phyloP scores from a whole-genome alignment of 495 filamentous ascomycete genomes.

The Hyphodiscus hymeniophilus region DNA sequence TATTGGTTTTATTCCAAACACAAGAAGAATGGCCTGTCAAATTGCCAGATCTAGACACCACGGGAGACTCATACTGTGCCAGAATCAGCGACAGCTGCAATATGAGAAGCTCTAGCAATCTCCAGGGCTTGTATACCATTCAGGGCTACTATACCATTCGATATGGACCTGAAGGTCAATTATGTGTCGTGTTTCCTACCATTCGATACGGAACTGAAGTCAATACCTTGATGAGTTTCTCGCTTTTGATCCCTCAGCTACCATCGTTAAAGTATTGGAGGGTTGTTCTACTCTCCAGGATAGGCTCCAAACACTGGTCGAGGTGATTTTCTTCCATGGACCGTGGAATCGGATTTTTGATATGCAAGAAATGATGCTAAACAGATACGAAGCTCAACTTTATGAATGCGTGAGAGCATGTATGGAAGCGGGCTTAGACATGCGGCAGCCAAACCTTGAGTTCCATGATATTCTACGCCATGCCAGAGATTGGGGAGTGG shows the following conservation, averaged over 20 bases:
- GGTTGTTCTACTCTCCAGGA: not conserved
- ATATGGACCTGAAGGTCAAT: no score
- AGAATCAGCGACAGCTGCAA: no score
- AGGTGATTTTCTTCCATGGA: not conserved
- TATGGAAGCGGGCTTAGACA: not conserved
- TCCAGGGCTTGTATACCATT: no score
- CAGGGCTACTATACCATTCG: no score
- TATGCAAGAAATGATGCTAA: not conserved
- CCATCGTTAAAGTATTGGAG: not conserved
- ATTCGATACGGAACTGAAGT: no score
- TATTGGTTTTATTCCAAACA: not conserved
- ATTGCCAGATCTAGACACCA: not conserved
- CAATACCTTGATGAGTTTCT: no score
- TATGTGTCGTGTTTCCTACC: no score
- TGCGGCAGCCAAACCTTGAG: not conserved
- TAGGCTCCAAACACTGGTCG: not conserved
- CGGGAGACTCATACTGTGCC: not conserved
- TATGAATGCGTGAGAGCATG: not conserved
- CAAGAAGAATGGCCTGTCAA: not conserved
- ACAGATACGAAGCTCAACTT: not conserved
- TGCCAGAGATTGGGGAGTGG: not conserved
- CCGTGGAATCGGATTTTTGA: not conserved
- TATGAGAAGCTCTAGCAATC: no score
- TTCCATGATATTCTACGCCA: not conserved
- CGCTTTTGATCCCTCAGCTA: no score